Conservation (phyloP, 2,329 filamentous ascomycete genomes). For the Phyllosticta citriasiana region DNA sequence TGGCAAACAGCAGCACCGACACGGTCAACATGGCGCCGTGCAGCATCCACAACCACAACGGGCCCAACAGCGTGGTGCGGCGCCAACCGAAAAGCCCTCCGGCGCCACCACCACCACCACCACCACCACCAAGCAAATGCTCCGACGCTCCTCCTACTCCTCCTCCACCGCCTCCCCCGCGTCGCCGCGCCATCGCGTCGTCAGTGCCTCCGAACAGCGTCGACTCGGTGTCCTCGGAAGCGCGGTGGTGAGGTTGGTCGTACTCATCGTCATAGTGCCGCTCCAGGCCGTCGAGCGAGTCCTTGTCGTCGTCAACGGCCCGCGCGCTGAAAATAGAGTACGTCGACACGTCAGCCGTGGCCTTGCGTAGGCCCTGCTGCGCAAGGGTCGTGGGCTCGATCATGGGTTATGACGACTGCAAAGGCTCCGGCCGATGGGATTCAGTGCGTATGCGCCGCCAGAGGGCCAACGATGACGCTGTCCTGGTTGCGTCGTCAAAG, state of each 20-base stretch:
- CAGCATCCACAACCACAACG: conserved; percentile 8
- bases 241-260: not conserved
- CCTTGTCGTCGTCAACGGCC: not conserved
- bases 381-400: not conserved
- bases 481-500: not conserved
- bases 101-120: not conserved
- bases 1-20: conserved; percentile 4
- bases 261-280: conserved; percentile 1
- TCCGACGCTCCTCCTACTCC: not conserved
- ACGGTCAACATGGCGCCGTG: conserved; percentile 1
- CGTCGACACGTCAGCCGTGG: not conserved
- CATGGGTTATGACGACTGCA: not conserved
- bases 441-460: not conserved
- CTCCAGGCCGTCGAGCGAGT: not conserved
- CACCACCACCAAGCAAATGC: not conserved
- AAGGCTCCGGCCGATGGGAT: not conserved
- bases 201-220: not conserved
- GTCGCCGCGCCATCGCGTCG: not conserved
- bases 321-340: not conserved
- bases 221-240: conserved; percentile 4
- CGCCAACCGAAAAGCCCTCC: not conserved
- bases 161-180: not conserved
- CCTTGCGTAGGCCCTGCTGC: not conserved
- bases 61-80: not conserved
- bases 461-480: not conserved